Base-by-base conservation (phyloP, 768 basidiomycete genomes). In the Tulasnella calospora region DNA sequence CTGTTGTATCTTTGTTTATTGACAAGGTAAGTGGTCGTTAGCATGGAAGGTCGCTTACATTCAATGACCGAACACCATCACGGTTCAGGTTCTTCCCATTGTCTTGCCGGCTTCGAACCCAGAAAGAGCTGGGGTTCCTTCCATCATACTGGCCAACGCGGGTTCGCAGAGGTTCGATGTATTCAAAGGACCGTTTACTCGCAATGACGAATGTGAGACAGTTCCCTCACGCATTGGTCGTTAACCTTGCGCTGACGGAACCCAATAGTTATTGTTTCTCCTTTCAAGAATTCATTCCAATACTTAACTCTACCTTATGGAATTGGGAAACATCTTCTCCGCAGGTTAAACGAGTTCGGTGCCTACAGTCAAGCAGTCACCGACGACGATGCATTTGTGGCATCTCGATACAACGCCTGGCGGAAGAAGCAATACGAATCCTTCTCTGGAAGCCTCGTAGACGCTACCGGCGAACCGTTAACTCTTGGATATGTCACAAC, bases 401-500 rank as follows among this genome's bases (percentile, higher is more conserved):
- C 76, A 13, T 71, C 36, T 27, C 69, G 47, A 36, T 79, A 36
- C 57, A 67, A 79, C 44, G 71, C 46, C 13, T 80, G 80, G 80
- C 36, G 57, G 35, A 38, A 55, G 23, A 51, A 69, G 61, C 91
- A 84, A 86, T 76, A 81, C 80, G 70, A 83, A 84, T 44, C 80
- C 81, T 69, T 80, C 83, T 40, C 86, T 85, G 2, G 77, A 27
- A 73, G 44, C 67, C 76, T 38, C 10, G 74, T 51, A 27, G 46
- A 36, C 27, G 13, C 30, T 69, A 0, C 41, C 30, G 55, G 23
- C 88, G 85, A 1, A 85, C 87, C 90, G 79, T 83, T 90, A 81
- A 92, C 92, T 0, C 83, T 90, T 27, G 93, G 94, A 79, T 94
- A 94, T 81, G 92, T 94, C 33, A 94, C 93, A 6, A 81, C 83